A percentile compares a stretch with the other conserved stretches of the same genome.
Evolutionary conservation across 2,329 filamentous ascomycete species (phyloP).

Genomic region (Didymella pomorum): DNA sequence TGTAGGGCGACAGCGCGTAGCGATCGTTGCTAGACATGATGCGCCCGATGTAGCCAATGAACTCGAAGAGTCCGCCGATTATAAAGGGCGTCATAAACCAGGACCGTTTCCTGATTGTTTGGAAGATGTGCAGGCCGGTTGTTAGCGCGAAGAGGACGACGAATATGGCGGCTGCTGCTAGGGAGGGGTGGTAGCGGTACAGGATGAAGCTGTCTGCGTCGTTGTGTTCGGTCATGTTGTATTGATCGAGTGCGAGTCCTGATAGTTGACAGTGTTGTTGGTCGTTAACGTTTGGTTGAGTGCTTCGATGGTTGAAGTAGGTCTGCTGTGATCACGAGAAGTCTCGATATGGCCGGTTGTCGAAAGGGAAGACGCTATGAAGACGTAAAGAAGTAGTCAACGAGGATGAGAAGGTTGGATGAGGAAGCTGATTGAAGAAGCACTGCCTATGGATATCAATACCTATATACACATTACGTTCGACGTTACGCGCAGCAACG

Average conservation of each 20-base stretch:
- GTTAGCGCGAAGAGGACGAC: slow-evolving; percentile 55
- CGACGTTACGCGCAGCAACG: background rate
- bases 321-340: background rate
- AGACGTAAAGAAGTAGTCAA: background rate
- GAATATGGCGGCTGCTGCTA: slow-evolving; percentile 58
- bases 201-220: slow-evolving; percentile 40
- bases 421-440: background rate
- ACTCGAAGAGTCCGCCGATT: slow-evolving; percentile 62
- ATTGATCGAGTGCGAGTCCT: background rate
- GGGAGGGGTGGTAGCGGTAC: slow-evolving; percentile 54
- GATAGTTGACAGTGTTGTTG: background rate
- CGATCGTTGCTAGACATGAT: slow-evolving; percentile 48
- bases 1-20: slow-evolving; percentile 48
- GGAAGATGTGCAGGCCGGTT: slow-evolving; percentile 54
- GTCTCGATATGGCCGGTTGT: background rate
- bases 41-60: slow-evolving; percentile 60
- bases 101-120: slow-evolving; percentile 53
- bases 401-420: no score
- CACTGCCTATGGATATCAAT: background rate
- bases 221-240: slow-evolving; percentile 52
- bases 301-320: background rate
- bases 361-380: background rate
- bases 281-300: background rate
- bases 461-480: slow-evolving; percentile 1
- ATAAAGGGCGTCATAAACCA: slow-evolving; percentile 63